Conservation (phyloP, 768 basidiomycete species). For the Trametes gibbosa region DNA sequence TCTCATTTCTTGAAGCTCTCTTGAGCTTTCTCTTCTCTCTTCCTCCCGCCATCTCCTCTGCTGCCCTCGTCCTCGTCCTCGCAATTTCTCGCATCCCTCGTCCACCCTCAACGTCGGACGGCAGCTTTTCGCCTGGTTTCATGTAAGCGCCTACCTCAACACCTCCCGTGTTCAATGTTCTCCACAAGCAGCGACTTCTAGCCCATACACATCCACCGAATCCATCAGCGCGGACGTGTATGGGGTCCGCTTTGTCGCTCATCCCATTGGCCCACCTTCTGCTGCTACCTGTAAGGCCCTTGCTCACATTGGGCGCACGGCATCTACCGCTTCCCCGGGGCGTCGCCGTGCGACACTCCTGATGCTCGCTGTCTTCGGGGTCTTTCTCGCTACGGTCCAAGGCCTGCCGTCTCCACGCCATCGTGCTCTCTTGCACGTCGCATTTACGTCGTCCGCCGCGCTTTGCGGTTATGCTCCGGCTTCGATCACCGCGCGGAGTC, state of each 20-base stretch:
- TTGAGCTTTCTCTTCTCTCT: conserved; percentile 6
- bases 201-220: not conserved
- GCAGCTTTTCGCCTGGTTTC: no score
- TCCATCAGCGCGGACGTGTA: no score
- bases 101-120: no score
- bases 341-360: not conserved
- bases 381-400: not conserved
- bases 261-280: not conserved
- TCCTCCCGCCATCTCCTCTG: conserved; percentile 18
- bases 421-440: not conserved
- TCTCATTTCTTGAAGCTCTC: no score
- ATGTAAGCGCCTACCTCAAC: not conserved
- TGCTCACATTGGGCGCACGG: not conserved
- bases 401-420: not conserved
- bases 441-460: conserved; percentile 2
- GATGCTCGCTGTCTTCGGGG: not conserved
- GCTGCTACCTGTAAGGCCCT: no score
- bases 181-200: not conserved
- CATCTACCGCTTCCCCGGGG: not conserved
- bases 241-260: not conserved
- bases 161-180: no score
- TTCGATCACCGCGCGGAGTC: conserved; percentile 7
- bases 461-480: not conserved
- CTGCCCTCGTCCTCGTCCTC: not conserved
- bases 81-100: not conserved